A percentile compares a stretch with the other conserved stretches of the same genome.
Evolutionary conservation across 1,284 basidiomycete genomes (phyloP).

Genomic region (Malassezia vespertilionis): DNA sequence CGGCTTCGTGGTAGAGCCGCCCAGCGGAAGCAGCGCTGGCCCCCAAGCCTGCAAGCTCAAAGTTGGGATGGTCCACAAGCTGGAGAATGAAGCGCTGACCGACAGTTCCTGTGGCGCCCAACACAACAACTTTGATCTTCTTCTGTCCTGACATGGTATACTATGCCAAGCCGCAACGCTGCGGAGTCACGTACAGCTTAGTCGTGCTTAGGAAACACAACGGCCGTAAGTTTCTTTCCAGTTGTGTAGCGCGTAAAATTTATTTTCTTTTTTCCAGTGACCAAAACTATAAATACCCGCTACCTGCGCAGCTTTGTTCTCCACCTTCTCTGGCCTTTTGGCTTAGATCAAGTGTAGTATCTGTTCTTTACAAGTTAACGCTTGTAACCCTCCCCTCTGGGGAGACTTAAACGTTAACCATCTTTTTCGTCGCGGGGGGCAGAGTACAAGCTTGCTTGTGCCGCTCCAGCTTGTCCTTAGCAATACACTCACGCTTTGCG

Average conservation of each 20-base stretch:
- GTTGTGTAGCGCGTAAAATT: neutral
- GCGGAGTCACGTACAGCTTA: conserved; percentile 3
- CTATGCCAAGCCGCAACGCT: neutral
- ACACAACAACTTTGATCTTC: conserved; percentile 72
- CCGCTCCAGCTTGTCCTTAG: conserved; percentile 23
- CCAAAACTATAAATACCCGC: conserved; percentile 12
- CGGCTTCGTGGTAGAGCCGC: conserved; percentile 66
- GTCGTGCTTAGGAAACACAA: conserved; percentile 6
- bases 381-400: conserved; percentile 22
- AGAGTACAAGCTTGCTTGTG: conserved; percentile 20
- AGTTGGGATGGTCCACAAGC: conserved; percentile 79
- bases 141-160: neutral
- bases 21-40: conserved; percentile 81
- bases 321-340: conserved; percentile 30
- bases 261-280: neutral
- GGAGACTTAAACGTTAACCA: conserved; percentile 21
- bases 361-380: conserved; percentile 32
- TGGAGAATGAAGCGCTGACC: conserved; percentile 66
- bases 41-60: conserved; percentile 73
- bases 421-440: conserved; percentile 20
- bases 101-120: conserved; percentile 75
- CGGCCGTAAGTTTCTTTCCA: conserved; percentile 5
- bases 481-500: conserved; percentile 23
- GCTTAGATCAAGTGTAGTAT: conserved; percentile 39
- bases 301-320: conserved; percentile 1